Percentiles rank a stretch among this genome's conserved stretches.
Evolutionary conservation across 2,329 filamentous ascomycete species (phyloP).

Genomic region (Xylaria sp.): DNA sequence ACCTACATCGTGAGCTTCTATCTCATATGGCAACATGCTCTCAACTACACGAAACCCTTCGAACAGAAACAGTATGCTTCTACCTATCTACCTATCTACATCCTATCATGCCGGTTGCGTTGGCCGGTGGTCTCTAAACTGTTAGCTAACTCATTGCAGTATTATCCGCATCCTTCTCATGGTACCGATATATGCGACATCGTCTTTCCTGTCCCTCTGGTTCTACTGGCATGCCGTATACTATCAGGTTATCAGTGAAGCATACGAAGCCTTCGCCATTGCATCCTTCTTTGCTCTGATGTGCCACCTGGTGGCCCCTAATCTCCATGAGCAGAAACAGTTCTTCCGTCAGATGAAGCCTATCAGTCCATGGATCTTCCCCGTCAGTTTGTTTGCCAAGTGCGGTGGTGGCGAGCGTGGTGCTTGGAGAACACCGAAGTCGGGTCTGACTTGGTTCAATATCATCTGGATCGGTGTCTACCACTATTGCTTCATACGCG

Average conservation of each 20-base stretch:
- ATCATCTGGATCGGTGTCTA: constrained; percentile 77
- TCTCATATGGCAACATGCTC: constrained; percentile 54
- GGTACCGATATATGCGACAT: constrained; percentile 74
- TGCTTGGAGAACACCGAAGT: constrained; percentile 66
- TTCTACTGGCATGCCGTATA: constrained; percentile 77
- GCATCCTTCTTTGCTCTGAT: constrained; percentile 79
- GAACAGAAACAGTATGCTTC: constrained; percentile 49
- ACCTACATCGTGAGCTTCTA: constrained; percentile 50
- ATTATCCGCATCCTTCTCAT: constrained; percentile 87
- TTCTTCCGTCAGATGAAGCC: constrained; percentile 68
- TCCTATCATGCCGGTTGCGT: background rate
- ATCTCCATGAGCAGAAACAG: constrained; percentile 73
- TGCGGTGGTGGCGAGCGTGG: constrained; percentile 66
- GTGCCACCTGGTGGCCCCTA: constrained; percentile 73
- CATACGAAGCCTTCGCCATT: constrained; percentile 86
- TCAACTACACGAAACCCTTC: constrained; percentile 54
- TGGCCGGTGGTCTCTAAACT: background rate
- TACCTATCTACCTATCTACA: background rate
- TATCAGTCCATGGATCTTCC: constrained; percentile 68
- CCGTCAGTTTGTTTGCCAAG: constrained; percentile 63
- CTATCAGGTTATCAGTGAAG: constrained; percentile 74
- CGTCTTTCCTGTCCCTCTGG: constrained; percentile 66
- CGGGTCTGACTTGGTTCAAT: constrained; percentile 87
- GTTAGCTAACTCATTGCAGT: constrained; percentile 36
- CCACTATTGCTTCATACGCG: constrained; percentile 78